Evolutionary conservation across 371 early-diverging fungal genomes (phyloP).

Genomic region (Mortierella sp.): DNA sequence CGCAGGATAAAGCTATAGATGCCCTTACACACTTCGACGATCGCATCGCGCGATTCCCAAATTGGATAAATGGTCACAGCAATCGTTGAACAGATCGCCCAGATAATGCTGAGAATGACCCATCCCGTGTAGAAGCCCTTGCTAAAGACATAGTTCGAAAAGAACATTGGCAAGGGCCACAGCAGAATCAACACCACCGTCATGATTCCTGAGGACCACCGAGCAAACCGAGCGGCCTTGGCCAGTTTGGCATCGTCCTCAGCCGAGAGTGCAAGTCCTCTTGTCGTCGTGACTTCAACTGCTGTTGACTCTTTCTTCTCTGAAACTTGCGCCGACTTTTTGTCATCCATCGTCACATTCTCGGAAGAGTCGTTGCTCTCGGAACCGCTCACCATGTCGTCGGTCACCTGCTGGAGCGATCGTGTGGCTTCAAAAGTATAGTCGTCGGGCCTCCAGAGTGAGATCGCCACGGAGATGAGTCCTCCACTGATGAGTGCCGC

Average conservation of each 20-base stretch:
- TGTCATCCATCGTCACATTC: slow-evolving; percentile 19
- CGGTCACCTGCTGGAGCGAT: slow-evolving; percentile 57
- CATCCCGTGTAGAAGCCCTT: slow-evolving; percentile 74
- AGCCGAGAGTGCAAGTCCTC: slow-evolving; percentile 12
- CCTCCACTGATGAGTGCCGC: slow-evolving; percentile 46
- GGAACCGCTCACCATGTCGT: slow-evolving; percentile 45
- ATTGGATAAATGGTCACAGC: slow-evolving; percentile 70
- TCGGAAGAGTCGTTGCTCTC: slow-evolving; percentile 28
- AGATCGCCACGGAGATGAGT: slow-evolving; percentile 50
- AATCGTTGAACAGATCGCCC: slow-evolving; percentile 66
- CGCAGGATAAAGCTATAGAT: slow-evolving; percentile 26
- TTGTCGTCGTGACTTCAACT: slow-evolving; percentile 11
- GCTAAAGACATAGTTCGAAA: slow-evolving; percentile 69
- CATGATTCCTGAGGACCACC: slow-evolving; percentile 55
- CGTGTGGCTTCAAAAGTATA: slow-evolving; percentile 69
- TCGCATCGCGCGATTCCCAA: slow-evolving; percentile 62
- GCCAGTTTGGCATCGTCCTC: slow-evolving; percentile 55
- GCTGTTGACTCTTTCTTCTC: not conserved
- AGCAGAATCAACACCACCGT: slow-evolving; percentile 67
- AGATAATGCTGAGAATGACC: slow-evolving; percentile 70
- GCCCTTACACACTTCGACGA: slow-evolving; percentile 54
- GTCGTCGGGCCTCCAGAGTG: slow-evolving; percentile 67
- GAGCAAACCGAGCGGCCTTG: slow-evolving; percentile 58
- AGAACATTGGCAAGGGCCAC: slow-evolving; percentile 79
- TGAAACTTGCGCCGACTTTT: slow-evolving; percentile 12